Conservation (phyloP, 2,329 filamentous ascomycete genomes). For the Fusarium coicis region DNA sequence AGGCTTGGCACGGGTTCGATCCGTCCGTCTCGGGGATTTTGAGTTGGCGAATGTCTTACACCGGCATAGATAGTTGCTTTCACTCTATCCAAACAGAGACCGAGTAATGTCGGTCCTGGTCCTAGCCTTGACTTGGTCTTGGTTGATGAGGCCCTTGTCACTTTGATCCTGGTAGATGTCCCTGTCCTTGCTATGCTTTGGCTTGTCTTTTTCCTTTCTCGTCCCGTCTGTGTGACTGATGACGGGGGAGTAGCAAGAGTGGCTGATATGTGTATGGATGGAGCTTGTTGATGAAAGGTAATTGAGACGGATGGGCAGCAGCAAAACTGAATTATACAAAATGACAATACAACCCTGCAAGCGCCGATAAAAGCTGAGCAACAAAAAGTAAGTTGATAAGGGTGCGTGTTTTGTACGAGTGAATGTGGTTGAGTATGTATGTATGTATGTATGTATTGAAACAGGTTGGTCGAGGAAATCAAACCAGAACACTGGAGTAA, state of each 20-base stretch:
- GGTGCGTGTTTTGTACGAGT: neutral
- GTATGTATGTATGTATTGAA: neutral
- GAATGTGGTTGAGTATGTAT: neutral
- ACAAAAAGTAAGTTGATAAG: neutral
- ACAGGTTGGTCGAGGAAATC: slow-evolving; percentile 15
- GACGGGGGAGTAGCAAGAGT: slow-evolving; percentile 29
- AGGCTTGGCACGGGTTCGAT: slow-evolving; percentile 21
- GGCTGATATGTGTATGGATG: slow-evolving; percentile 18
- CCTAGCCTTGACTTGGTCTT: slow-evolving; percentile 10
- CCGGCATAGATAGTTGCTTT: slow-evolving; percentile 23
- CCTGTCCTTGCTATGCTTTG: slow-evolving; percentile 32
- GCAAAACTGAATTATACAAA: neutral
- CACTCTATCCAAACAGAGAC: slow-evolving; percentile 11
- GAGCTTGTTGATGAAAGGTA: slow-evolving; percentile 19
- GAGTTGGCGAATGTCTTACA: slow-evolving; percentile 44
- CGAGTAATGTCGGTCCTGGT: slow-evolving; percentile 18
- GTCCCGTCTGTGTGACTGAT: slow-evolving; percentile 33
- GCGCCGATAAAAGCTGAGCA: slow-evolving; percentile 15
- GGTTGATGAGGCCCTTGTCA: slow-evolving; percentile 21
- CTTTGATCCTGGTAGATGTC: slow-evolving; percentile 2
- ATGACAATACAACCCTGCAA: slow-evolving; percentile 11
- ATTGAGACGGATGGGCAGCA: slow-evolving; percentile 11
- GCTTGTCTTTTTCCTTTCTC: slow-evolving; percentile 29
- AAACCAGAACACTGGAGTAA: slow-evolving; percentile 41
- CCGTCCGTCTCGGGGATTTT: slow-evolving; percentile 39